A percentile compares a stretch with the other conserved stretches of the same genome.
These are phyloP conservation scores for Candolleomyces eurysporus DNA, from an alignment of 768 basidiomycete species.

Conservation along the genomic window DNA sequence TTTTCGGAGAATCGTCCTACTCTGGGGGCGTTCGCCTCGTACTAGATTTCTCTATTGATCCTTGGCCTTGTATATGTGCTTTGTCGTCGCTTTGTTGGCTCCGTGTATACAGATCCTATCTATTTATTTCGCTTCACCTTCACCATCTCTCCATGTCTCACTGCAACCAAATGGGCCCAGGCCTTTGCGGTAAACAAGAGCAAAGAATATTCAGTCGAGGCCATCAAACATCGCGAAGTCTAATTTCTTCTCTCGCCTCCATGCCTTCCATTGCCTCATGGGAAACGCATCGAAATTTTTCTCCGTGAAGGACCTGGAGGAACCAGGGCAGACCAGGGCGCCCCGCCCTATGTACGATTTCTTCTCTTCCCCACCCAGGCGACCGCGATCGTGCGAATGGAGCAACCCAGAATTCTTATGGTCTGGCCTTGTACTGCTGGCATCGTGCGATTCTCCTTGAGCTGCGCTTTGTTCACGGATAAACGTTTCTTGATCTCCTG, in stretches of 20 bases:
- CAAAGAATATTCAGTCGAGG: neutral
- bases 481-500: neutral
- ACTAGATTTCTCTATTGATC: neutral
- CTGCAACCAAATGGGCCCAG: neutral
- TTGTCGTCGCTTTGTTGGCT: too few relatives aligned
- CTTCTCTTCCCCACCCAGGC: neutral
- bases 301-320: too few relatives aligned
- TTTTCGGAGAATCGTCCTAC: neutral
- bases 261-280: neutral
- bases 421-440: neutral
- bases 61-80: neutral
- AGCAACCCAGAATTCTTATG: neutral
- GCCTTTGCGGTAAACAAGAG: neutral
- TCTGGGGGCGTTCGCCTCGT: neutral
- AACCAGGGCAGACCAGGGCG: too few relatives aligned
- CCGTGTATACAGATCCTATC: neutral
- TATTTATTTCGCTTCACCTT: neutral
- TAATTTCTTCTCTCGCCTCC: neutral
- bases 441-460: neutral
- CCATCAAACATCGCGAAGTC: neutral
- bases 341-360: too few relatives aligned
- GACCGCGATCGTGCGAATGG: neutral
- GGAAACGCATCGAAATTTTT: neutral
- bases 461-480: neutral
- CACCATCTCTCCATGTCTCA: neutral